phyloP scores from a whole-genome alignment of 2,329 filamentous ascomycete genomes.

The Pseudopyrenochaeta lycopersici region DNA sequence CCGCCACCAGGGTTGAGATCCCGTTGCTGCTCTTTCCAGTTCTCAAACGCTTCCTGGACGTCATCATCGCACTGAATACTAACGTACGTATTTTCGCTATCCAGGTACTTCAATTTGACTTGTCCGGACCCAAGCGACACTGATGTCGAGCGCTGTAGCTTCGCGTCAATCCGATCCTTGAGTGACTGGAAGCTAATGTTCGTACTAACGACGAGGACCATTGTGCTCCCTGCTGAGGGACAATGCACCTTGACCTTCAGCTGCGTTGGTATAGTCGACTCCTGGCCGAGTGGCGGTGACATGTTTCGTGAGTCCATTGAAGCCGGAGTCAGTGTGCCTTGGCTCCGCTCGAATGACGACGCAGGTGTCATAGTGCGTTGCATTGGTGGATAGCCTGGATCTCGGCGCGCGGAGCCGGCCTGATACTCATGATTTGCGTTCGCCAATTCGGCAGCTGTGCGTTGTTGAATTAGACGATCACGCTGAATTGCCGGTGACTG shows the following conservation, averaged over 20 bases:
- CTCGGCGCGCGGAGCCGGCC: slow-evolving; percentile 39
- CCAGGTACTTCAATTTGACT: slow-evolving; percentile 87
- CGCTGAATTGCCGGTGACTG: slow-evolving; percentile 75
- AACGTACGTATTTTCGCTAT: slow-evolving; percentile 87
- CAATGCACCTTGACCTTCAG: slow-evolving; percentile 96
- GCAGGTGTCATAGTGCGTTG: slow-evolving; percentile 49
- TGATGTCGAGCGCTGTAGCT: slow-evolving; percentile 85
- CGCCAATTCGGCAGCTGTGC: slow-evolving; percentile 44
- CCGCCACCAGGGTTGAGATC: slow-evolving; percentile 67
- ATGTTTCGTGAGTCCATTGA: slow-evolving; percentile 51
- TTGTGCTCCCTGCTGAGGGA: slow-evolving; percentile 78
- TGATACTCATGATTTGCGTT: slow-evolving; percentile 53
- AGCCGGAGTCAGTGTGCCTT: slow-evolving; percentile 46
- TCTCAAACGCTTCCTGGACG: slow-evolving; percentile 93
- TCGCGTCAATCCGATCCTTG: slow-evolving; percentile 94
- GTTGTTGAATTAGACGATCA: slow-evolving; percentile 60
- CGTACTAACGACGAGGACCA: slow-evolving; percentile 94
- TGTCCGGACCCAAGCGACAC: slow-evolving; percentile 84
- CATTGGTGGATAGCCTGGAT: slow-evolving; percentile 38
- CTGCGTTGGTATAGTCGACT: slow-evolving; percentile 69
- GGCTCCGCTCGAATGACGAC: slow-evolving; percentile 50
- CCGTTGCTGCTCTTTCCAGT: slow-evolving; percentile 83
- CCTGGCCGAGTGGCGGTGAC: slow-evolving; percentile 45
- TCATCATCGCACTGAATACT: slow-evolving; percentile 96
- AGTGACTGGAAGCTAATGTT: slow-evolving; percentile 95